Evolutionary conservation across 345 rosid genomes (phyloP), one percentile per base, ranked within the genome.

Genomic region (Eucalyptus albens): DNA sequence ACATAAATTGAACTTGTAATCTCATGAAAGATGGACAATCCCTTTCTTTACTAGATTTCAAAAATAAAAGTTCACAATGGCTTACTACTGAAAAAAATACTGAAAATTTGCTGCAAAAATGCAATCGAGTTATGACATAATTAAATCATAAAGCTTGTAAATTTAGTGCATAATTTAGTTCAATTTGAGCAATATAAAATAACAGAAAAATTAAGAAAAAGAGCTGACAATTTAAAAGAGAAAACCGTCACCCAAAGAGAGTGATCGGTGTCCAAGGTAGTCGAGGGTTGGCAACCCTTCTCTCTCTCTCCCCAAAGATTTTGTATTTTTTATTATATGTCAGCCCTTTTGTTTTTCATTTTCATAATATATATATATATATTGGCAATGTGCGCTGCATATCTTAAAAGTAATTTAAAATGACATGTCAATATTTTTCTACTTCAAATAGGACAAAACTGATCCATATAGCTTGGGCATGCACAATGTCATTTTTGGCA

Each of bases 321-420:
- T 65, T n/a, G 31, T 16, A 15, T 65, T 4, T 65, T 65, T 65
- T 65, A 14, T 65, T 65, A 31, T 67, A 26, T 67, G 9, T 67
- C 12, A 15, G 11, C 22, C 22, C 3, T 62, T 67, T 67, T 67
- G 2, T 67, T 67, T 2, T 2, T 10, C 49, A 0, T 65, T 65
- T n/a, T n/a, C 31, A 14, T 14, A 65, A n/a, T n/a, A n/a, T n/a
- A n/a, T n/a, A n/a, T n/a, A n/a, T n/a, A n/a, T n/a, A n/a, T n/a
- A n/a, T n/a, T n/a, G 17, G 42, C 6, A 67, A 15, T 29, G 11
- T n/a, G 40, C 2, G 6, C 4, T 1, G 0, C 24, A 4, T 16
- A 21, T 16, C 11, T 0, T 17, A 0, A 17, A 51, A 51, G 0
- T 3, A 7, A 7, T 3, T 17, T 51, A 51, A 56, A 56, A 24